Conservation (phyloP, 2,329 filamentous ascomycete genomes). For the Fusarium pininemorale region DNA sequence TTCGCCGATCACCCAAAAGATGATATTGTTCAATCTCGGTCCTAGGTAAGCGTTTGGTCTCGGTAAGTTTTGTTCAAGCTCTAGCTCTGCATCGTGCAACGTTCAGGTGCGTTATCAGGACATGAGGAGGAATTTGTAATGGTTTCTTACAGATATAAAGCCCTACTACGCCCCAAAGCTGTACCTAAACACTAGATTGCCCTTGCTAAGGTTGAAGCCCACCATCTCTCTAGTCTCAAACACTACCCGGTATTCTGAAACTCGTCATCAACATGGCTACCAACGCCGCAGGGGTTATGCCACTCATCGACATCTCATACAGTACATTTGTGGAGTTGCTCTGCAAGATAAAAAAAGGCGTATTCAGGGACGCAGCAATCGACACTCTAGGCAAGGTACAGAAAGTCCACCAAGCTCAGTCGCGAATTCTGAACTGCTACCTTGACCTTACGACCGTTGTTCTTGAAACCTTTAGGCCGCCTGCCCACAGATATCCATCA, state of each 20-base stretch:
- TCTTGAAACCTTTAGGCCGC: background rate
- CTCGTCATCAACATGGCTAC: background rate
- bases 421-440: background rate
- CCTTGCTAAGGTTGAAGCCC: background rate
- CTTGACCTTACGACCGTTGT: background rate
- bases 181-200: accelerated
- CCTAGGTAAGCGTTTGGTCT: accelerated
- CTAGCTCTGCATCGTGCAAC: too few species aligned
- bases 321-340: background rate
- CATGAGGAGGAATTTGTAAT: too few species aligned
- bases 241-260: background rate
- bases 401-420: background rate
- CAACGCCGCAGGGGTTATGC: background rate
- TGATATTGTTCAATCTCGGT: background rate
- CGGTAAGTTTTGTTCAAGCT: background rate
- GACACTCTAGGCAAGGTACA: background rate
- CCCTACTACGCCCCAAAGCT: accelerated
- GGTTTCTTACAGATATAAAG: background rate
- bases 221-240: too few species aligned
- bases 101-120: background rate
- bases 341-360: background rate
- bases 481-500: background rate
- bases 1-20: background rate
- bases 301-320: background rate
- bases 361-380: background rate